Conservation (phyloP, 495 filamentous ascomycete species). For the Platismatia glauca region DNA sequence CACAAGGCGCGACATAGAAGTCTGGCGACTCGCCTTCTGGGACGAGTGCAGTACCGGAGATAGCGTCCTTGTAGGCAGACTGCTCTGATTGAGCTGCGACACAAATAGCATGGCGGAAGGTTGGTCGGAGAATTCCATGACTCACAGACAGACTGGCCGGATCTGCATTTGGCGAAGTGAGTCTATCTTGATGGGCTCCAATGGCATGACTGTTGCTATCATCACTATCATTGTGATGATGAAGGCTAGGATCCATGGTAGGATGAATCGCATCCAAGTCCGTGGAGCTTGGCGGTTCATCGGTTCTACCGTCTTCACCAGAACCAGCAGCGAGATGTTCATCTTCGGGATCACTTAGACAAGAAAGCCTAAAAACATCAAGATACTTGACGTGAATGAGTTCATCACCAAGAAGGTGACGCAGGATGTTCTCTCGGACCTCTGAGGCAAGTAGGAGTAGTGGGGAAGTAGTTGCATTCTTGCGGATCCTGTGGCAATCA, state of each 20-base stretch:
- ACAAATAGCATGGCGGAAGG: slow-evolving; percentile 4
- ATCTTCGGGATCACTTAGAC: background rate
- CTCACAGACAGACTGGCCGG: background rate
- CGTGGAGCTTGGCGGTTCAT: background rate
- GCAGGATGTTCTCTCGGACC: slow-evolving; percentile 15
- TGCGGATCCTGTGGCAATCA: slow-evolving; percentile 1
- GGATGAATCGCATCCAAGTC: background rate
- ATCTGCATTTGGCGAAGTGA: background rate
- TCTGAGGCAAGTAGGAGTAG: slow-evolving; percentile 10
- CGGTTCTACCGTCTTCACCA: background rate
- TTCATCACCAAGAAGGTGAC: slow-evolving; percentile 6
- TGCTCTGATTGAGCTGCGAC: slow-evolving; percentile 3
- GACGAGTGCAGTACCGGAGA: background rate
- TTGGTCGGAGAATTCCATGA: background rate
- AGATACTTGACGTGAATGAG: slow-evolving; percentile 16
- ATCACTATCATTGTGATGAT: background rate
- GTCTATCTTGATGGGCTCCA: background rate
- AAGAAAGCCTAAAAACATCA: background rate
- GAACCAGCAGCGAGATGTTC: background rate
- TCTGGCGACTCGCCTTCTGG: background rate
- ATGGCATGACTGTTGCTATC: background rate
- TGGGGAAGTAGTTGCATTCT: slow-evolving; percentile 10
- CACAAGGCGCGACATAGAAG: background rate
- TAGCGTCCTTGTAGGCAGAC: background rate
- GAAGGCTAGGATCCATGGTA: too few relatives aligned